Percentiles rank a stretch among this genome's conserved stretches.
phyloP scores from a whole-genome alignment of 768 basidiomycete species.

The Mycena galopus region DNA sequence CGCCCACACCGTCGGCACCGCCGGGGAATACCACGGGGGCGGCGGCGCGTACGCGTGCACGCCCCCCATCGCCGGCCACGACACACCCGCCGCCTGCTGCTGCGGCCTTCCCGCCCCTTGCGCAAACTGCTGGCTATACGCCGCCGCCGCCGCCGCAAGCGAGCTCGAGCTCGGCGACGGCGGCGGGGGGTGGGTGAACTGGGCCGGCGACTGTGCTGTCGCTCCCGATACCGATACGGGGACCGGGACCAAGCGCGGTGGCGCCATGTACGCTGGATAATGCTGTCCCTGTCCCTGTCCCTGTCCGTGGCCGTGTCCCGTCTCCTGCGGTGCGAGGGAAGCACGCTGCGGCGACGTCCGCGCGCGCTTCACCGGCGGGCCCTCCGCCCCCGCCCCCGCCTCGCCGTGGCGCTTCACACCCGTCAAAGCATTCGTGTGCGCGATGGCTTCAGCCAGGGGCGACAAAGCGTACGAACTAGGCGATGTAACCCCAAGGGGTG shows the following conservation, averaged over 20 bases:
- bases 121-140: slow-evolving; percentile 18
- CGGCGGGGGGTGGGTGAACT: not conserved
- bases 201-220: not conserved
- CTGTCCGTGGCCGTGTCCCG: not conserved
- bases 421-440: not conserved
- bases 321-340: not conserved
- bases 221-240: too few relatives aligned
- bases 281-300: not conserved
- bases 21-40: not conserved
- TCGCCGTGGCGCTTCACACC: not conserved
- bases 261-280: not conserved
- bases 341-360: not conserved
- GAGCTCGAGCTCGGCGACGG: slow-evolving; percentile 26
- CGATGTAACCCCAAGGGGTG: not conserved
- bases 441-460: not conserved
- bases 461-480: not conserved
- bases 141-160: slow-evolving; percentile 24
- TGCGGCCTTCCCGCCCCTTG: not conserved
- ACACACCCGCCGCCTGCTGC: not conserved
- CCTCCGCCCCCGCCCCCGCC: not conserved
- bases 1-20: not conserved
- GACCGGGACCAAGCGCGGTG: not conserved
- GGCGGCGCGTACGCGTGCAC: too few relatives aligned
- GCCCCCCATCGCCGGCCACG: not conserved
- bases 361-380: not conserved